phyloP scores from a whole-genome alignment of 768 basidiomycete species.

The Omphalotus guepiniiformis region DNA sequence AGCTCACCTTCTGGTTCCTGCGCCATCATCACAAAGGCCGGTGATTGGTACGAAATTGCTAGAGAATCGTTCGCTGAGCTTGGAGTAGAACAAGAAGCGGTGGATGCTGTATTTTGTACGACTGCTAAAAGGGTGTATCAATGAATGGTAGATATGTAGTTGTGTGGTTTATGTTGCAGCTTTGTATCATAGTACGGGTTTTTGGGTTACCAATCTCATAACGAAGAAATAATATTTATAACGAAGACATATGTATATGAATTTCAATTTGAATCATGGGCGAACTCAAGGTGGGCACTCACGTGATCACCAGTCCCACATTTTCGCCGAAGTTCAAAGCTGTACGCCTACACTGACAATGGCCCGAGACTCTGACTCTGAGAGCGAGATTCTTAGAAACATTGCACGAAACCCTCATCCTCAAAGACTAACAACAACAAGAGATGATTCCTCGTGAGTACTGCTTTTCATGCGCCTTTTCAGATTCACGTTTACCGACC shows the following conservation, averaged over 20 bases:
- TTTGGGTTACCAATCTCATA: too few relatives aligned
- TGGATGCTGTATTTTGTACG: slow-evolving; percentile 67
- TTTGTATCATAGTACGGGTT: slow-evolving; percentile 6
- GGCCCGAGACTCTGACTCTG: slow-evolving; percentile 6
- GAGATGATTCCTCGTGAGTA: slow-evolving; percentile 33
- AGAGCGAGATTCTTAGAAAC: not conserved
- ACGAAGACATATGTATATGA: too few relatives aligned
- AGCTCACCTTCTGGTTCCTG: slow-evolving; percentile 61
- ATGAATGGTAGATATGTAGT: slow-evolving; percentile 12
- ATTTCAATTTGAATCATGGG: too few relatives aligned
- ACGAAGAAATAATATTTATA: too few relatives aligned
- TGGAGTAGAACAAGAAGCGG: slow-evolving; percentile 69
- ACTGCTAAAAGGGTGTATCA: slow-evolving; percentile 48
- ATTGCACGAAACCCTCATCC: slow-evolving; percentile 6
- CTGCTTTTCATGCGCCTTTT: not conserved
- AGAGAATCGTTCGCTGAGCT: slow-evolving; percentile 76
- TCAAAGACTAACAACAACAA: slow-evolving; percentile 1
- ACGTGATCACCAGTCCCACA: too few relatives aligned
- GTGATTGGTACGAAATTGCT: slow-evolving; percentile 80
- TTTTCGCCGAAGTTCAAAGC: too few relatives aligned
- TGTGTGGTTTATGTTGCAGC: slow-evolving; percentile 9
- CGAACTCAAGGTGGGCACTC: too few relatives aligned
- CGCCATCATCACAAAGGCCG: slow-evolving; percentile 43
- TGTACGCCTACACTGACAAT: not conserved
- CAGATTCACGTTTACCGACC: not conserved